Evolutionary conservation across 306 rosid genomes (phyloP).

Genomic region (Cicer chorassanicum): DNA sequence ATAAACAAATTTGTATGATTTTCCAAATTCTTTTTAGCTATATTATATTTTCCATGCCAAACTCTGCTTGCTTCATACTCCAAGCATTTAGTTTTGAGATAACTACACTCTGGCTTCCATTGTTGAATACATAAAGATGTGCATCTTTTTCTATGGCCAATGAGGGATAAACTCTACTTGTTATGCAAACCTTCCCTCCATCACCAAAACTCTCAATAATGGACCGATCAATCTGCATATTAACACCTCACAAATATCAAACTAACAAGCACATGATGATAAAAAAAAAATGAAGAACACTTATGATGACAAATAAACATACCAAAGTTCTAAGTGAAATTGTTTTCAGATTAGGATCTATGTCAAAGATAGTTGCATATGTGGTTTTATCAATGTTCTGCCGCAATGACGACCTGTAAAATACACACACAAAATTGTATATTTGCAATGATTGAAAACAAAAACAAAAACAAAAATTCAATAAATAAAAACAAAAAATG

Average conservation of each 20-base stretch:
- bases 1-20: neutral
- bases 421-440: neutral
- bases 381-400: conserved; percentile 57
- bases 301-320: neutral
- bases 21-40: neutral
- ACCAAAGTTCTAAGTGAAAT: conserved; percentile 77
- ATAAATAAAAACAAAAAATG: too few species aligned
- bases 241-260: neutral
- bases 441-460: too few species aligned
- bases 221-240: neutral
- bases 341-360: conserved; percentile 47
- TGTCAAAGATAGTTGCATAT: conserved; percentile 62
- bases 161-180: conserved; percentile 24
- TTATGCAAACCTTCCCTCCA: conserved; percentile 31
- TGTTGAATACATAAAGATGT: conserved; percentile 16
- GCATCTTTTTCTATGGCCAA: conserved; percentile 17
- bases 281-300: neutral
- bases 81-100: conserved; percentile 13
- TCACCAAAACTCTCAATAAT: conserved; percentile 35
- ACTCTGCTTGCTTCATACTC: conserved; percentile 19
- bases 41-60: neutral
- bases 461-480: too few species aligned
- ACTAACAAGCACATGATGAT: neutral
- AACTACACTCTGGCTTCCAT: conserved; percentile 10
- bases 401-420: conserved; percentile 64